Conservation (phyloP, 2,329 filamentous ascomycete genomes). For the Botrytis elliptica region DNA sequence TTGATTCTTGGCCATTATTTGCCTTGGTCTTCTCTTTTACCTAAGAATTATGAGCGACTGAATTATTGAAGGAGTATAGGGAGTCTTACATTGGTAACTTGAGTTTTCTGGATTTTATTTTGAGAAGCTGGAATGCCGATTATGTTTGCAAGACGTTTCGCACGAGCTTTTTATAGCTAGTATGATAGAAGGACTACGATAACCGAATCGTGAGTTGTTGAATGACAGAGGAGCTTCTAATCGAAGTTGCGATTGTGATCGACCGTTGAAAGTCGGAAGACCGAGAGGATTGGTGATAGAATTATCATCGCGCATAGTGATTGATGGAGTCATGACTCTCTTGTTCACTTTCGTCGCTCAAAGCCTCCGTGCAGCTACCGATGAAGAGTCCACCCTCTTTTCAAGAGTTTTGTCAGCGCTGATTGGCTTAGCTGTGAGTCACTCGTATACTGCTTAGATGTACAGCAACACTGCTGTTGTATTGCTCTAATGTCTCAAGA, state of each 20-base stretch:
- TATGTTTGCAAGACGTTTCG: not conserved
- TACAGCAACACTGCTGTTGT: not conserved
- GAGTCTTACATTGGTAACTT: constrained; percentile 7
- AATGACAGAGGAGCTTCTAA: not conserved
- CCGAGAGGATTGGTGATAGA: not conserved
- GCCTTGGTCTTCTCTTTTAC: not conserved
- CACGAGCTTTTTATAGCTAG: not conserved
- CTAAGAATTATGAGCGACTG: not conserved
- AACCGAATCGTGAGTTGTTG: too few relatives aligned
- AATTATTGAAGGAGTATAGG: not conserved
- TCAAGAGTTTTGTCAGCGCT: not conserved
- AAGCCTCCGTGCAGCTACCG: not conserved
- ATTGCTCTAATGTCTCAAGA: not conserved
- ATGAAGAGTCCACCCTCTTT: not conserved
- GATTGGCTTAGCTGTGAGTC: not conserved
- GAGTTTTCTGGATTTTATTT: not conserved
- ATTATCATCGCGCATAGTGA: not conserved
- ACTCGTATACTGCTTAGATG: not conserved
- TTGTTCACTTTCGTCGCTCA: not conserved
- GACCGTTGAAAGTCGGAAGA: not conserved
- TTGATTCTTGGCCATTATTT: not conserved
- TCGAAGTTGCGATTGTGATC: not conserved
- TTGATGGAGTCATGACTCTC: not conserved
- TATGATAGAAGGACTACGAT: not conserved
- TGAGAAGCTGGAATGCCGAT: not conserved